These are phyloP conservation scores for Aspergillus leporis DNA, from an alignment of 495 filamentous ascomycete genomes.

Conservation along the genomic window DNA sequence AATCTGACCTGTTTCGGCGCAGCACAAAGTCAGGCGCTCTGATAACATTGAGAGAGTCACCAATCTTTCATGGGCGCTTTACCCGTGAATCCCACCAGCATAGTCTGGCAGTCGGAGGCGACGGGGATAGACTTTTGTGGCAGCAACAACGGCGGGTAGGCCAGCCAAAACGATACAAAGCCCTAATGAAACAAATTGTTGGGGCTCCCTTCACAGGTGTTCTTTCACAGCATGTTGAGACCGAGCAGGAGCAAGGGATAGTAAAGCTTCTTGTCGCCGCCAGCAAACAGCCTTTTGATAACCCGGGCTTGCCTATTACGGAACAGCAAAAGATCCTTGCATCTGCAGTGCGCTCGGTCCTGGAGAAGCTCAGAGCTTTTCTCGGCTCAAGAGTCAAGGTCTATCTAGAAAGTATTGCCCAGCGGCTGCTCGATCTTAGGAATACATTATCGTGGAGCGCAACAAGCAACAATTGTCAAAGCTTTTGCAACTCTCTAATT, in stretches of 20 bases:
- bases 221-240: conserved; percentile 7
- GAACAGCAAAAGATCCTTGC: conserved; percentile 1
- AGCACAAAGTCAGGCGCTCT: conserved; percentile 31
- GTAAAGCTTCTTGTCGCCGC: conserved; percentile 23
- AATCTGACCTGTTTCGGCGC: background rate
- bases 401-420: conserved; percentile 29
- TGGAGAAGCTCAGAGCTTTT: conserved; percentile 17
- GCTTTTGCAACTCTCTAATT: conserved; percentile 34
- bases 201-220: conserved; percentile 36
- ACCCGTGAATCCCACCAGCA: background rate
- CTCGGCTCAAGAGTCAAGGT: conserved; percentile 17
- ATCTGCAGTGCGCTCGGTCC: background rate
- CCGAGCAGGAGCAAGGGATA: conserved; percentile 23
- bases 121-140: conserved; percentile 19
- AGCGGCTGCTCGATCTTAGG: conserved; percentile 24
- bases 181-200: conserved; percentile 44
- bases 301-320: conserved; percentile 4
- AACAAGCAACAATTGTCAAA: conserved; percentile 35
- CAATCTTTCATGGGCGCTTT: conserved; percentile 24
- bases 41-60: conserved; percentile 30
- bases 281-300: conserved; percentile 7
- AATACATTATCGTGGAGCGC: conserved; percentile 23
- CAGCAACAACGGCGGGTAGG: conserved; percentile 17
- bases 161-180: conserved; percentile 35
- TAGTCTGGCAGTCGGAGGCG: conserved; percentile 19